These are phyloP conservation scores for Acanthamoeba quina DNA, from an alignment of 208 protist species.

Conservation along the genomic window DNA sequence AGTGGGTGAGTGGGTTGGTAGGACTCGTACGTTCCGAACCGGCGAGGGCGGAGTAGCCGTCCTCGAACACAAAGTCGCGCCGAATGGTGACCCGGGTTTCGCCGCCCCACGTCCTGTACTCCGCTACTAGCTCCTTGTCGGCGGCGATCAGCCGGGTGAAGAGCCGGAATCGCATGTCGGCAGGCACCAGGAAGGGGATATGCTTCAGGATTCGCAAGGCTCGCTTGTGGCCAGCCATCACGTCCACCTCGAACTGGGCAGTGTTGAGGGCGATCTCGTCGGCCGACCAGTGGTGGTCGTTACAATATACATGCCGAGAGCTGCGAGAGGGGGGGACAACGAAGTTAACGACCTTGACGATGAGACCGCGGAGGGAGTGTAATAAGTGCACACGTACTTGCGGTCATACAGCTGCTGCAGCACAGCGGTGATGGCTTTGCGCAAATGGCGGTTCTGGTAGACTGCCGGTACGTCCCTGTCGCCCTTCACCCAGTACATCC, in stretches of 20 bases:
- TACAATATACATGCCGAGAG: constrained; percentile 47
- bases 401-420: constrained; percentile 60
- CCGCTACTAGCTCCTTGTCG: constrained; percentile 58
- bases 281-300: constrained; percentile 21
- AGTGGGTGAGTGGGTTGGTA: too few species aligned
- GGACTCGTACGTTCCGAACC: constrained; percentile 6
- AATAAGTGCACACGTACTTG: constrained; percentile 15
- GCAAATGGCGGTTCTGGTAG: constrained; percentile 5
- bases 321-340: not conserved
- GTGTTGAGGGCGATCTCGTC: constrained; percentile 49
- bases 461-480: constrained; percentile 19
- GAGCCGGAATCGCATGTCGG: constrained; percentile 78
- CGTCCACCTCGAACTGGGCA: constrained; percentile 6
- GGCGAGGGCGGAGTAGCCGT: constrained; percentile 90
- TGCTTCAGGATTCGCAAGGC: constrained; percentile 76
- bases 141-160: constrained; percentile 74
- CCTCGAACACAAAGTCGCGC: constrained; percentile 91
- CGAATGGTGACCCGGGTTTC: constrained; percentile 77
- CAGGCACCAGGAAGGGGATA: constrained; percentile 84
- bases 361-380: too few species aligned
- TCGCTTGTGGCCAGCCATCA: constrained; percentile 7
- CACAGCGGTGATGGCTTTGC: constrained; percentile 55
- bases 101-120: not conserved
- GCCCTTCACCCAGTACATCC: constrained; percentile 60
- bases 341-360: not conserved